phyloP scores from a whole-genome alignment of 2,329 filamentous ascomycete genomes.

The Hypoxylon sp. region DNA sequence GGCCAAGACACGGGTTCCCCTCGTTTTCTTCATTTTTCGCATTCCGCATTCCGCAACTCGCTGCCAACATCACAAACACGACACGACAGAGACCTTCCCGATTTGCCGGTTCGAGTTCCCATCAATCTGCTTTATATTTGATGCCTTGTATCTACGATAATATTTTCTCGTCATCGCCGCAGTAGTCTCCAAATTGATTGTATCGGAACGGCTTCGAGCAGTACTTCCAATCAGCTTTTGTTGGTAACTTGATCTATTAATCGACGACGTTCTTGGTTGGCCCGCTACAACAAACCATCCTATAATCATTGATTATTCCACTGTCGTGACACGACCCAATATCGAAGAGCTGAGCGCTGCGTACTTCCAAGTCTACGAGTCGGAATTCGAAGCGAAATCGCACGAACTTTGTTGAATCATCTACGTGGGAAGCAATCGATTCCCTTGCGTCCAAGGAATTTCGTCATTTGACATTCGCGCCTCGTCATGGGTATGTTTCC shows the following conservation, averaged over 20 bases:
- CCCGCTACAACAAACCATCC: constrained; percentile 10
- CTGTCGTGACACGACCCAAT: constrained; percentile 31
- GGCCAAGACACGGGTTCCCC: constrained; percentile 32
- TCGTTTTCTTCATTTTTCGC: constrained; percentile 25
- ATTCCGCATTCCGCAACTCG: constrained; percentile 9
- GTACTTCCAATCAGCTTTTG: constrained; percentile 19
- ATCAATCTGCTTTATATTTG: constrained; percentile 6
- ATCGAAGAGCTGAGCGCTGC: constrained; percentile 18
- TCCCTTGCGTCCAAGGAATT: constrained; percentile 12
- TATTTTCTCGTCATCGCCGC: constrained; percentile 1
- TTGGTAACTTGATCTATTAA: constrained; percentile 17
- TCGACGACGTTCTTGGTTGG: constrained; percentile 24
- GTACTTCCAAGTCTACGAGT: constrained; percentile 20
- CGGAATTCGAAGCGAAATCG: constrained; percentile 12
- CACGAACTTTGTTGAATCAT: constrained; percentile 4
- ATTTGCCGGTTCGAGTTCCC: constrained; percentile 24
- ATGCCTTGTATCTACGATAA: constrained; percentile 22
- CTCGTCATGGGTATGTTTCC: constrained; percentile 38
- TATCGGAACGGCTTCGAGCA: constrained; percentile 3
- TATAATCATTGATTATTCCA: constrained; percentile 15
- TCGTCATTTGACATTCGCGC: constrained; percentile 5
- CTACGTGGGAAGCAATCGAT: constrained; percentile 7
- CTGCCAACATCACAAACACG: constrained; percentile 19
- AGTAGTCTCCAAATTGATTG: constrained; percentile 6
- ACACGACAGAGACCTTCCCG: constrained; percentile 18